phyloP scores from a whole-genome alignment of 2,329 filamentous ascomycete genomes.

The Calonectria honghensis region DNA sequence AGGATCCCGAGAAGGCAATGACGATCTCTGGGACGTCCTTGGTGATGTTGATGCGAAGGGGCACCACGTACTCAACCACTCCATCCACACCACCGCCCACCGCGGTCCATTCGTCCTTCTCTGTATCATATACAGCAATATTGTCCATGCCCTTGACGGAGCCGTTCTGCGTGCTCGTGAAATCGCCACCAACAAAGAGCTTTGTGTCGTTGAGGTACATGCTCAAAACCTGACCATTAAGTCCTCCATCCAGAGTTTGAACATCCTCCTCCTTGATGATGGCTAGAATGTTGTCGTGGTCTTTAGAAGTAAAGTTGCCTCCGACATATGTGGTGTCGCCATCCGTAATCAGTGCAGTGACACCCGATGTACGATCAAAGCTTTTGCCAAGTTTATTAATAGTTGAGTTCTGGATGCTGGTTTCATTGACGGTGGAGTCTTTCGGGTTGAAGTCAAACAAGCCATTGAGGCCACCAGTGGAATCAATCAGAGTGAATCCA shows the following conservation, averaged over 20 bases:
- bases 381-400: constrained; percentile 85
- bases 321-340: constrained; percentile 83
- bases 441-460: constrained; percentile 90
- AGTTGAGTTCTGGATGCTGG: constrained; percentile 80
- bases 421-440: constrained; percentile 70
- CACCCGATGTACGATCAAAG: constrained; percentile 79
- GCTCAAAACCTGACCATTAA: constrained; percentile 86
- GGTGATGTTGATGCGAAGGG: constrained; percentile 87
- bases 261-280: constrained; percentile 79
- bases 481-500: constrained; percentile 83
- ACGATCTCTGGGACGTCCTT: constrained; percentile 80
- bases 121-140: constrained; percentile 84
- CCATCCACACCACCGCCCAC: constrained; percentile 93
- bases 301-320: constrained; percentile 85
- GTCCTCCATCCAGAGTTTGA: constrained; percentile 79
- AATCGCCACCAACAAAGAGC: constrained; percentile 90
- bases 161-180: constrained; percentile 82
- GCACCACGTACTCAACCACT: constrained; percentile 82
- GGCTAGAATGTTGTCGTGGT: constrained; percentile 85
- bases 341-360: constrained; percentile 80
- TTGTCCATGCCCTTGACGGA: constrained; percentile 80
- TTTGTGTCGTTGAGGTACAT: constrained; percentile 80
- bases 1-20: constrained; percentile 87
- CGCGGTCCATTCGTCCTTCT: constrained; percentile 82
- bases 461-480: constrained; percentile 89